Evolutionary conservation across 2,329 filamentous ascomycete genomes (phyloP).

Genomic region (Leptographium radiaticola): DNA sequence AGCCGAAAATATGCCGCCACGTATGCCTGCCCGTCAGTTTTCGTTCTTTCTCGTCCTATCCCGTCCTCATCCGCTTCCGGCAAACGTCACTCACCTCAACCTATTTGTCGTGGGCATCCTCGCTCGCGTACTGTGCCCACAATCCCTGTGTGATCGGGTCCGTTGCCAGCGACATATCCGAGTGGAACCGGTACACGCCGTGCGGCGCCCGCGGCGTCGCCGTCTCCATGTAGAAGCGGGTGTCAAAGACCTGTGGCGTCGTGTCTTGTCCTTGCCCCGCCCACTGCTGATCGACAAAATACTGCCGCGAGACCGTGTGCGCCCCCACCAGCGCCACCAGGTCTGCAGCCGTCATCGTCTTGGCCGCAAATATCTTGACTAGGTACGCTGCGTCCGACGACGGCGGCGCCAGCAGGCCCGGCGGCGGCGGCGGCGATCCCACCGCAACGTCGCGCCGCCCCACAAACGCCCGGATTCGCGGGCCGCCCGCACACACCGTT

Average conservation of each 20-base stretch:
- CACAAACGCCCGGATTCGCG: constrained; percentile 33
- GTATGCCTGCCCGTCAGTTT: constrained; percentile 26
- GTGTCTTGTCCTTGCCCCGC: constrained; percentile 29
- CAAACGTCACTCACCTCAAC: constrained; percentile 21
- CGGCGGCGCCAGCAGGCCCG: constrained; percentile 30
- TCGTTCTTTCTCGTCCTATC: not conserved
- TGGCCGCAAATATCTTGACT: constrained; percentile 32
- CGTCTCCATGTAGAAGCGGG: constrained; percentile 32
- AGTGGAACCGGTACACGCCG: constrained; percentile 25
- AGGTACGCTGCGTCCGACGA: constrained; percentile 26
- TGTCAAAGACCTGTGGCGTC: constrained; percentile 37
- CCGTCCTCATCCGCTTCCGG: not conserved
- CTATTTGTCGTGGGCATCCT: constrained; percentile 24
- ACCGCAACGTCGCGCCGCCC: constrained; percentile 30
- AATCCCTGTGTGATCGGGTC: constrained; percentile 22
- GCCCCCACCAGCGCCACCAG: constrained; percentile 42
- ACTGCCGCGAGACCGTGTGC: constrained; percentile 35
- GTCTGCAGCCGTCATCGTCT: constrained; percentile 35
- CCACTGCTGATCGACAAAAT: constrained; percentile 26
- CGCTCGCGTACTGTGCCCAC: constrained; percentile 24
- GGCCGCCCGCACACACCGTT: constrained; percentile 37
- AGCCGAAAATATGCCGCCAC: constrained; percentile 39
- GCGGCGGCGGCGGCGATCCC: constrained; percentile 20
- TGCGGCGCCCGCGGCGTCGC: constrained; percentile 16
- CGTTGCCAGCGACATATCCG: constrained; percentile 26